phyloP scores from a whole-genome alignment of 257 asterid genomes.

The Nicotiana undulata region DNA sequence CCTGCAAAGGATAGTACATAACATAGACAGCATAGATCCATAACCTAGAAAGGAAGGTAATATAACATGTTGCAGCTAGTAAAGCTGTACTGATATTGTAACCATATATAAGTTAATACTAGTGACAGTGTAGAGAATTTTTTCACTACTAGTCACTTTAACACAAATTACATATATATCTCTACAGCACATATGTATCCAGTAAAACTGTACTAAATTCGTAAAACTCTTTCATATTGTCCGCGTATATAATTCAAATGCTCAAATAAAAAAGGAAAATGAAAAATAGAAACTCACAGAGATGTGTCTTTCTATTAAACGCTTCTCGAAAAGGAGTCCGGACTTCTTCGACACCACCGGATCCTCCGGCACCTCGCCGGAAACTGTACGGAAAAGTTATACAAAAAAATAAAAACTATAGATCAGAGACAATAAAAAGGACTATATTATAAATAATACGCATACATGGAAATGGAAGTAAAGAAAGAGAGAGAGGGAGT shows the following conservation, averaged over 20 bases:
- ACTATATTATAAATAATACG: background rate
- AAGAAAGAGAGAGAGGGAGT: background rate
- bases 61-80: background rate
- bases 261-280: background rate
- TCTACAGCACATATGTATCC: background rate
- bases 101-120: too few species aligned
- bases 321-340: constrained; percentile 84
- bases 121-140: too few species aligned
- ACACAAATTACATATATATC: too few species aligned
- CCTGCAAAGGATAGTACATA: background rate
- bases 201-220: background rate
- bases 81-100: background rate
- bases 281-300: constrained; percentile 42
- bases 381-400: constrained; percentile 38
- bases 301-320: constrained; percentile 86
- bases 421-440: constrained; percentile 18
- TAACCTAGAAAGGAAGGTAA: background rate
- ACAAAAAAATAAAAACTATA: background rate
- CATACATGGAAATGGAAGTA: background rate
- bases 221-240: too few species aligned
- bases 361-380: constrained; percentile 99
- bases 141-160: too few species aligned
- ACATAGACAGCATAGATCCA: background rate
- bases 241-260: background rate
- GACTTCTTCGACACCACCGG: constrained; percentile 77